Conservation (phyloP, 257 asterid species). For the Jacaranda copaia region DNA sequence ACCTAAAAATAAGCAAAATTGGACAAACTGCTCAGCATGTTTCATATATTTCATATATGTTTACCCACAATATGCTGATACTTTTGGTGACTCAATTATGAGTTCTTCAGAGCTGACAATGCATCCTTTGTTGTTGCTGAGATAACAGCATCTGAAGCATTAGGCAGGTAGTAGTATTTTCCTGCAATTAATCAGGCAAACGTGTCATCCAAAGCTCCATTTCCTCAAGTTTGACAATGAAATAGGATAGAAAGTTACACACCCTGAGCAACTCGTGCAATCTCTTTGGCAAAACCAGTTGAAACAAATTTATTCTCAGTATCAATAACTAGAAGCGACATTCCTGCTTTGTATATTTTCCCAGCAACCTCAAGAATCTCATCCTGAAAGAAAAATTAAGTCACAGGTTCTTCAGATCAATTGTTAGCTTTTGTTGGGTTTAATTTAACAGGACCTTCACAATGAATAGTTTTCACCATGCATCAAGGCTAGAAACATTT, state of each 20-base stretch:
- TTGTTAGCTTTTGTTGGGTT: too few species aligned
- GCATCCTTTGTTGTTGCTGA: constrained; percentile 96
- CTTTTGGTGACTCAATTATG: constrained; percentile 38
- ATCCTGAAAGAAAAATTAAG: constrained; percentile 54
- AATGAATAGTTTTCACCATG: not conserved
- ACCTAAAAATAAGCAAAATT: constrained; percentile 15
- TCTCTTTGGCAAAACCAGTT: constrained; percentile 97
- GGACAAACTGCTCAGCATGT: constrained; percentile 22
- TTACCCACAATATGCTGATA: not conserved
- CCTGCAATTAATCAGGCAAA: constrained; percentile 50
- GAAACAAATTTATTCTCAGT: constrained; percentile 81
- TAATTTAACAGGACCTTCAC: too few species aligned
- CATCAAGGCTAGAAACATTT: too few species aligned
- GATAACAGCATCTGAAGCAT: constrained; percentile 96
- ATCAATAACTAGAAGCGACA: constrained; percentile 65
- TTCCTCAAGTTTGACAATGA: not conserved
- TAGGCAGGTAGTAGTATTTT: constrained; percentile 93
- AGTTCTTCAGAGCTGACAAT: constrained; percentile 74
- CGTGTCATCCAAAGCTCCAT: not conserved
- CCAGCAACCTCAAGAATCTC: constrained; percentile 97
- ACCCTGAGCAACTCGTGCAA: constrained; percentile 98
- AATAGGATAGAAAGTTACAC: constrained; percentile 10
- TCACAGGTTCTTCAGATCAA: not conserved
- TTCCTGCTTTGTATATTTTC: constrained; percentile 89
- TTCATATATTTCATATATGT: not conserved